Conservation (phyloP, 1,284 basidiomycete genomes). For the Coniophora puteana region DNA sequence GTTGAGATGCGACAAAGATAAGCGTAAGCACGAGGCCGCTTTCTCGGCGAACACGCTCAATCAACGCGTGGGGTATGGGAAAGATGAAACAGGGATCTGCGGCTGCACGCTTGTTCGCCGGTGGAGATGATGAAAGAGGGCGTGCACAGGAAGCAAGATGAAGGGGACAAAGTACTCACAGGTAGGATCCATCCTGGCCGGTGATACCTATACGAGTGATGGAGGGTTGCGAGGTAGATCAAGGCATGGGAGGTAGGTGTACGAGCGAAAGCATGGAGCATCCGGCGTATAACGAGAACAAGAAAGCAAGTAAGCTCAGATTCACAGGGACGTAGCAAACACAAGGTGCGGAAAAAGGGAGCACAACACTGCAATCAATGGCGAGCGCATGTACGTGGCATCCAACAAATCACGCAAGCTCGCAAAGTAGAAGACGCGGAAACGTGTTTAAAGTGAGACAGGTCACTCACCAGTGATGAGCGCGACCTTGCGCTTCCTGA, state of each 20-base stretch:
- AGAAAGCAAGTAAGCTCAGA: background rate
- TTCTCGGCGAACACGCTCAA: background rate
- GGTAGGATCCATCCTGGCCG: slow-evolving; percentile 88
- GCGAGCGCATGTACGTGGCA: background rate
- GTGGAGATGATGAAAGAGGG: background rate
- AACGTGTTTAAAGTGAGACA: slow-evolving; percentile 6
- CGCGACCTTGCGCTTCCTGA: slow-evolving; percentile 83
- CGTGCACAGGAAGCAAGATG: background rate
- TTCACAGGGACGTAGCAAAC: slow-evolving; percentile 5
- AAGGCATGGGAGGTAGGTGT: too few relatives aligned
- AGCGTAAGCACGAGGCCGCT: background rate
- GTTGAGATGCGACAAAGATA: background rate
- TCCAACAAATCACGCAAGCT: background rate
- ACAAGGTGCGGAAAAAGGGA: background rate
- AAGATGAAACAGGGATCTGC: background rate
- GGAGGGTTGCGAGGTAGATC: slow-evolving; percentile 8
- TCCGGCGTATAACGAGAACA: too few relatives aligned
- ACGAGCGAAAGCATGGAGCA: too few relatives aligned
- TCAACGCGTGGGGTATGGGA: background rate
- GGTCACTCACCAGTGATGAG: slow-evolving; percentile 71
- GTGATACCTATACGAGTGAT: slow-evolving; percentile 70
- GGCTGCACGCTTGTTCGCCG: background rate
- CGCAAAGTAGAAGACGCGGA: background rate
- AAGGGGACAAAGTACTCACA: slow-evolving; percentile 49
- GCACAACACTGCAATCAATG: background rate